Evolutionary conservation across 306 rosid species (phyloP).

Genomic region (Dalbergia oliveri): DNA sequence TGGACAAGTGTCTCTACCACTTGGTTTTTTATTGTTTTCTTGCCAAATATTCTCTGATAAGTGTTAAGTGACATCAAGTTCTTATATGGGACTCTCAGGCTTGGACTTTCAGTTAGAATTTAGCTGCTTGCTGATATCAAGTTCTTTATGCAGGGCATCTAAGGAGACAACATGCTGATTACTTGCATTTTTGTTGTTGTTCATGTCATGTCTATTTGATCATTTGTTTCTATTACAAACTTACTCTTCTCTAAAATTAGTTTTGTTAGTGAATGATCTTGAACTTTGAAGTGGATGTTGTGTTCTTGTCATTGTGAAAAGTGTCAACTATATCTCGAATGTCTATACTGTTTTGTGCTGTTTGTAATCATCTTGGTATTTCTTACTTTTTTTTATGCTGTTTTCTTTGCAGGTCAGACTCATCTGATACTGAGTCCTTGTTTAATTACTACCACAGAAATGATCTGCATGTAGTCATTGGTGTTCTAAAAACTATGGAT

Average conservation of each 20-base stretch:
- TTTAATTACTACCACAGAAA: conserved; percentile 79
- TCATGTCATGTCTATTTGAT: not conserved
- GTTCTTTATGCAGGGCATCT: conserved; percentile 17
- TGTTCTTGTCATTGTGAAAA: conserved; percentile 20
- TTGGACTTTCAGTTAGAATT: conserved; percentile 29
- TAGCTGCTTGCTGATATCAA: not conserved
- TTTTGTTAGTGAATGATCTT: conserved; percentile 12
- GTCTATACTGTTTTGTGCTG: conserved; percentile 28
- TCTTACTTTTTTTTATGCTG: conserved; percentile 51
- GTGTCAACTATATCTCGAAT: conserved; percentile 4
- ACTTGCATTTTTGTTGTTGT: conserved; percentile 25
- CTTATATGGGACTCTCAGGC: not conserved
- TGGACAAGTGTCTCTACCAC: conserved; percentile 35
- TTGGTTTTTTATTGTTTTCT: conserved; percentile 25
- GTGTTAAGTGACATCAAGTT: conserved; percentile 6
- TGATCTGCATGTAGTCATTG: conserved; percentile 74
- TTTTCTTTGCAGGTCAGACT: conserved; percentile 75
- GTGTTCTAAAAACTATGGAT: conserved; percentile 72
- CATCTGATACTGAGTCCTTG: conserved; percentile 65
- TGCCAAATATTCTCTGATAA: conserved; percentile 22
- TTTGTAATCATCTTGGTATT: conserved; percentile 41
- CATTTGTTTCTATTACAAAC: conserved; percentile 32
- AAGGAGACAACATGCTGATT: conserved; percentile 28
- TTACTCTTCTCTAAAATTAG: conserved; percentile 17
- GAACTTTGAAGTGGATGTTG: conserved; percentile 28